Evolutionary conservation across 768 basidiomycete species (phyloP).

Genomic region (Suillus lakei): DNA sequence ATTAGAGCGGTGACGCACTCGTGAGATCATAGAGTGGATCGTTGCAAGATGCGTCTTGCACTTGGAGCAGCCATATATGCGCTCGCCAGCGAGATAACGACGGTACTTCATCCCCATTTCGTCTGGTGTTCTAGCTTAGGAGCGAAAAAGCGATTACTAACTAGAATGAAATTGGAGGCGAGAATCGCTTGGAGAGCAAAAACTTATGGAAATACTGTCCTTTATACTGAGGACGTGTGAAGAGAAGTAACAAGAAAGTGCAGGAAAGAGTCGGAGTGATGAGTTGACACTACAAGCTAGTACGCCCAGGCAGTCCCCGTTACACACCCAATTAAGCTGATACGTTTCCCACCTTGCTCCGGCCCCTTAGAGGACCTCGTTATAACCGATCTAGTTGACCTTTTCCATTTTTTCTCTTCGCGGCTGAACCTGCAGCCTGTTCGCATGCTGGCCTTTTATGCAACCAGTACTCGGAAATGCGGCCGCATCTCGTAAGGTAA

Average conservation of each 20-base stretch:
- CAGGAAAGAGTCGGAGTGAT: conserved; percentile 17
- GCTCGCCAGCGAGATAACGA: conserved; percentile 81
- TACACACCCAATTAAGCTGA: conserved; percentile 30
- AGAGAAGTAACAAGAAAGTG: conserved; percentile 17
- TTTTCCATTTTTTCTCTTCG: neutral
- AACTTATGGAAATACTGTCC: conserved; percentile 12
- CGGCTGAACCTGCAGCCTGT: conserved; percentile 2
- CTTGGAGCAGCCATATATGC: conserved; percentile 85
- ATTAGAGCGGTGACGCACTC: conserved; percentile 52
- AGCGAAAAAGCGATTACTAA: conserved; percentile 1
- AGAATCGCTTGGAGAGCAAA: conserved; percentile 10
- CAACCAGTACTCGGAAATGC: neutral
- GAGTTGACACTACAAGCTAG: conserved; percentile 7
- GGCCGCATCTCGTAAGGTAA: neutral
- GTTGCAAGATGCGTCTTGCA: conserved; percentile 94
- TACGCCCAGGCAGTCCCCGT: conserved; percentile 23
- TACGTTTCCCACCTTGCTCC: conserved; percentile 30
- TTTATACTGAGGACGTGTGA: conserved; percentile 38
- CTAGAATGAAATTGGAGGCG: neutral
- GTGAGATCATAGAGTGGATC: conserved; percentile 88
- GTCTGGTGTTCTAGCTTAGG: conserved; percentile 10
- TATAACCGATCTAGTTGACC: neutral
- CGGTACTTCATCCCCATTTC: conserved; percentile 91
- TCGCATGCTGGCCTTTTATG: neutral
- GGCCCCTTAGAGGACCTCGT: neutral